Base-by-base conservation (phyloP, 257 asterid genomes). In the Ophiorrhiza pumila region DNA sequence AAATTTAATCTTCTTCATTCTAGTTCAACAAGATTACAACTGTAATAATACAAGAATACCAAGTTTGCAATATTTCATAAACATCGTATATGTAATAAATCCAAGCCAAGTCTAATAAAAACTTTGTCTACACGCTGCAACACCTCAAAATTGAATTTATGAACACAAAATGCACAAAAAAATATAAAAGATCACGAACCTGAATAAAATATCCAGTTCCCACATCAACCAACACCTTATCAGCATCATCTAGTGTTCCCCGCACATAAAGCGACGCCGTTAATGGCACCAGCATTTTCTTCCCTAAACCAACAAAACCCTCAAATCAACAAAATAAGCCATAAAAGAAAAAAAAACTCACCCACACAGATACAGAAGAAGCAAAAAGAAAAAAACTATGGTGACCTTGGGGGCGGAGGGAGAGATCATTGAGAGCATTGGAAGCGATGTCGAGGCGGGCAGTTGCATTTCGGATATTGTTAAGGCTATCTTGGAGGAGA, bases 131-230 rank as follows among this genome's bases (percentile, higher is more conserved):
- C 55, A 41, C 4, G 29, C 45, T 31, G 31, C 61, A 47, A 68
- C 45, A 61, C 41, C 53, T 42, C n/a, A 47, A n/a, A 20, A 20
- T 22, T 35, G 31, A 4, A 31, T 7, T 46, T 14, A 3, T 23
- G 12, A 3, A 47, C 35, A 39, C 7, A 41, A 13, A 27, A 17
- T 32, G 27, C 56, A 12, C 11, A 12, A 65, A 2, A 18, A 41
- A 12, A 14, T 10, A 18, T 41, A 45, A 31, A 67, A 20, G 12
- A 22, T 9, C 45, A 61, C 85, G 22, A 25, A 92, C 98, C 98
- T 92, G 95, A 46, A 92, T 86, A 86, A 90, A 92, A 57, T 92
- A 92, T 59, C 98, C 98, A 61, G 98, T 92, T 77, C 98, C 98
- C 2, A 92, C 97, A 80, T 92, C 98, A 13, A 92, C 96, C 80